Conservation (phyloP, 257 asterid species). For the Petrea volubilis region DNA sequence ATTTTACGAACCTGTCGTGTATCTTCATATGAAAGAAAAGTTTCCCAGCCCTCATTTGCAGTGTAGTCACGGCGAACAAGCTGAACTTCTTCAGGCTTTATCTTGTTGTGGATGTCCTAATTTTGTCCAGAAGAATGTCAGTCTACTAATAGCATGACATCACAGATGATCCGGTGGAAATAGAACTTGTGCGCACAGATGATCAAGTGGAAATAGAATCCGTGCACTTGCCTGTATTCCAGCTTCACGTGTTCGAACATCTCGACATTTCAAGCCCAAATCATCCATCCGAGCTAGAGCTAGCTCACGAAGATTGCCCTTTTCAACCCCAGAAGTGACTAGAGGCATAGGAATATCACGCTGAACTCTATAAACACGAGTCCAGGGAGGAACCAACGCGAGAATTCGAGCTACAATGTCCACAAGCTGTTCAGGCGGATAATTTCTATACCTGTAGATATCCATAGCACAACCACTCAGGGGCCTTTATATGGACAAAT, state of each 20-base stretch:
- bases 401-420: constrained; percentile 96
- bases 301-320: constrained; percentile 96
- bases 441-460: constrained; percentile 74
- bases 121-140: constrained; percentile 32
- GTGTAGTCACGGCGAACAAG: constrained; percentile 98
- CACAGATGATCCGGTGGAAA: not conserved
- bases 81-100: constrained; percentile 94
- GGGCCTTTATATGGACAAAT: constrained; percentile 3
- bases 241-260: constrained; percentile 98
- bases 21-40: constrained; percentile 97
- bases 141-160: constrained; percentile 7
- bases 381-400: constrained; percentile 99
- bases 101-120: constrained; percentile 91
- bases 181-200: constrained; percentile 16
- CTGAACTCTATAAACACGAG: constrained; percentile 98
- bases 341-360: constrained; percentile 99
- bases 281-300: constrained; percentile 99
- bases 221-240: constrained; percentile 80
- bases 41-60: constrained; percentile 99
- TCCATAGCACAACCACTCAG: constrained; percentile 15
- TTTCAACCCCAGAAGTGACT: constrained; percentile 98
- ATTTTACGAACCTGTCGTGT: constrained; percentile 67
- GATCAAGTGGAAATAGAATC: not conserved
- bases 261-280: constrained; percentile 97
- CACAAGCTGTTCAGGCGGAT: constrained; percentile 98